These are phyloP conservation scores for Psilocybe cyanescens DNA, from an alignment of 768 basidiomycete species.

Conservation along the genomic window DNA sequence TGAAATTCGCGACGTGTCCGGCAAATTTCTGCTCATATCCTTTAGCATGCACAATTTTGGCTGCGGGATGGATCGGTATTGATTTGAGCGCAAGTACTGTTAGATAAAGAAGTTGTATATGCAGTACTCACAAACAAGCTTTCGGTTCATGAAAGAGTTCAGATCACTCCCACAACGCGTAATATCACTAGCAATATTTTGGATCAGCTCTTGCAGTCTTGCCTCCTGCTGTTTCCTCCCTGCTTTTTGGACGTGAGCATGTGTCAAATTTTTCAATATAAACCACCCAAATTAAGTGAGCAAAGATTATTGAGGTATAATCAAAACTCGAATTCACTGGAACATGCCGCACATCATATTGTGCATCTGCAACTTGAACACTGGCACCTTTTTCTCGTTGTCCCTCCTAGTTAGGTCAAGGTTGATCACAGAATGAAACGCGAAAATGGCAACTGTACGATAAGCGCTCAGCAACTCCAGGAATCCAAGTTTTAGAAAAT, in stretches of 20 bases:
- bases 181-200: slow-evolving; percentile 39
- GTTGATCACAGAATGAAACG: slow-evolving; percentile 45
- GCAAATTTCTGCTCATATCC: slow-evolving; percentile 38
- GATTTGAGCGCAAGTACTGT: too few relatives aligned
- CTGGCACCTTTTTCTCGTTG: slow-evolving; percentile 45
- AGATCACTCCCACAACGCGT: slow-evolving; percentile 39
- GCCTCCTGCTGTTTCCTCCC: slow-evolving; percentile 29
- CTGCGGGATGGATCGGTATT: slow-evolving; percentile 11
- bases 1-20: slow-evolving; percentile 31
- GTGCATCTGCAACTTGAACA: slow-evolving; percentile 44
- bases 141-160: slow-evolving; percentile 41
- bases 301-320: background rate
- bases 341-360: slow-evolving; percentile 47
- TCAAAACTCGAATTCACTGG: slow-evolving; percentile 33
- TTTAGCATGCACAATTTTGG: slow-evolving; percentile 30
- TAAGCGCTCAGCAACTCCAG: background rate
- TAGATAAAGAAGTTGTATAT: too few relatives aligned
- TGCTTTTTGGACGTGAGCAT: slow-evolving; percentile 19
- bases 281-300: background rate
- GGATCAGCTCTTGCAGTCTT: slow-evolving; percentile 24
- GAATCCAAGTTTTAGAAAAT: background rate
- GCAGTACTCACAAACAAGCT: slow-evolving; percentile 12
- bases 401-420: slow-evolving; percentile 45
- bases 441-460: slow-evolving; percentile 38
- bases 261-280: slow-evolving; percentile 18